Conservation (phyloP, 2,329 filamentous ascomycete genomes). For the Rachicladosporium sp. region DNA sequence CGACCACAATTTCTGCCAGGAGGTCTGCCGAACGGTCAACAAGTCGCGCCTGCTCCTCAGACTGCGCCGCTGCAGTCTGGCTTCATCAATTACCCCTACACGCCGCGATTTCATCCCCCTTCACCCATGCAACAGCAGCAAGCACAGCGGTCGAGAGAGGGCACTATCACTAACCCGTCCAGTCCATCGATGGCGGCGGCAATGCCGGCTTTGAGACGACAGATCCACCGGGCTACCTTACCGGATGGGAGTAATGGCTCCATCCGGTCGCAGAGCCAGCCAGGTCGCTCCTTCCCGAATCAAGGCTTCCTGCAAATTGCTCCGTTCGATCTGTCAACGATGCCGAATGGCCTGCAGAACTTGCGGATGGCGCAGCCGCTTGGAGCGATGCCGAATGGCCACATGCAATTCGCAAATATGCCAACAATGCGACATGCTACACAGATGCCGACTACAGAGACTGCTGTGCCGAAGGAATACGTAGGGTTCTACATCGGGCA, state of each 20-base stretch:
- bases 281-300: slow-evolving; percentile 30
- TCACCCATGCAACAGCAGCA: slow-evolving; percentile 21
- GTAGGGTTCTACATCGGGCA: slow-evolving; percentile 38
- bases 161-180: slow-evolving; percentile 35
- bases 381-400: slow-evolving; percentile 8
- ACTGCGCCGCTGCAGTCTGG: slow-evolving; percentile 27
- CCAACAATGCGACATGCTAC: slow-evolving; percentile 8
- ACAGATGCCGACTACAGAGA: slow-evolving; percentile 11
- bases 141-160: slow-evolving; percentile 29
- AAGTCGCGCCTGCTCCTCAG: slow-evolving; percentile 20
- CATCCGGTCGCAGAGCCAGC: slow-evolving; percentile 38
- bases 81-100: slow-evolving; percentile 30
- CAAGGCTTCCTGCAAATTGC: slow-evolving; percentile 13
- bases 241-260: slow-evolving; percentile 29
- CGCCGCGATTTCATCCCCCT: slow-evolving; percentile 28
- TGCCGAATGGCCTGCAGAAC: slow-evolving; percentile 16
- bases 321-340: slow-evolving; percentile 9
- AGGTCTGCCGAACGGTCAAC: slow-evolving; percentile 16
- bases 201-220: slow-evolving; percentile 30
- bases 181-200: slow-evolving; percentile 35
- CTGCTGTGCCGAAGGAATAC: slow-evolving; percentile 36
- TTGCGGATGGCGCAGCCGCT: slow-evolving; percentile 15
- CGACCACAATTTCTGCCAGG: slow-evolving; percentile 18
- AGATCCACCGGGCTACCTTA: slow-evolving; percentile 31
- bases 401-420: slow-evolving; percentile 10